A percentile compares a stretch with the other conserved stretches of the same genome.
Evolutionary conservation across 345 rosid species (phyloP).

Genomic region (Anastatica hierochuntica): DNA sequence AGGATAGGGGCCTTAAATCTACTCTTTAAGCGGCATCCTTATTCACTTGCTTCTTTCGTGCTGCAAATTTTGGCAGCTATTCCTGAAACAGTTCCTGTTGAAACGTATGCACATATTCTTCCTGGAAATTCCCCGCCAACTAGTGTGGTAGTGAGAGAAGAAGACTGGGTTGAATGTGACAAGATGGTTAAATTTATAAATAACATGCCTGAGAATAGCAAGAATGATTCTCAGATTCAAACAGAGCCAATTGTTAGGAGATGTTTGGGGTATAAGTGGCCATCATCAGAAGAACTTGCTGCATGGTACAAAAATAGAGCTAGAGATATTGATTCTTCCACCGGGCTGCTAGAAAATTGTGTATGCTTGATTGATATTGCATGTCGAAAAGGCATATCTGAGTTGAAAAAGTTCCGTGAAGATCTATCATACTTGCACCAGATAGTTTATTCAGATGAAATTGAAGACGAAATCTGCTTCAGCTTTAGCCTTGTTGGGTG

Average conservation of each 20-base stretch:
- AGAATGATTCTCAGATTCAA: conserved; percentile 37
- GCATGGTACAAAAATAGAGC: conserved; percentile 84
- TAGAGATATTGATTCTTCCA: conserved; percentile 67
- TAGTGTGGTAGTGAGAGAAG: conserved; percentile 64
- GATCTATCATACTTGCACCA: conserved; percentile 66
- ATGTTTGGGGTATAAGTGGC: conserved; percentile 55
- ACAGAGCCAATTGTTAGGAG: conserved; percentile 69
- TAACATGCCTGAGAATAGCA: conserved; percentile 42
- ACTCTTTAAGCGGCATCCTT: conserved; percentile 92
- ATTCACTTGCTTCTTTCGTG: conserved; percentile 53
- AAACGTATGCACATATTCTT: conserved; percentile 86
- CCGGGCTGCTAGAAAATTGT: conserved; percentile 89
- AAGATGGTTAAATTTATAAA: conserved; percentile 55
- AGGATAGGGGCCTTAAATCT: conserved; percentile 90
- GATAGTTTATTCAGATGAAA: conserved; percentile 58
- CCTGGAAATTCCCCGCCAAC: conserved; percentile 72
- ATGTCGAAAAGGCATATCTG: conserved; percentile 57
- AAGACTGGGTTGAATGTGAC: conserved; percentile 97
- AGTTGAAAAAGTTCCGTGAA: conserved; percentile 61
- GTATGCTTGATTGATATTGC: conserved; percentile 68
- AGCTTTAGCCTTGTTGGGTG: conserved; percentile 61
- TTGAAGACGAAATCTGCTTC: conserved; percentile 36
- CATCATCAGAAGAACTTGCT: conserved; percentile 55
- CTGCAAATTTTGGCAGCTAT: conserved; percentile 66
- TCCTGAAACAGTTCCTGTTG: conserved; percentile 87